phyloP scores from a whole-genome alignment of 2,329 filamentous ascomycete species.

The Epicoccum nigrum region DNA sequence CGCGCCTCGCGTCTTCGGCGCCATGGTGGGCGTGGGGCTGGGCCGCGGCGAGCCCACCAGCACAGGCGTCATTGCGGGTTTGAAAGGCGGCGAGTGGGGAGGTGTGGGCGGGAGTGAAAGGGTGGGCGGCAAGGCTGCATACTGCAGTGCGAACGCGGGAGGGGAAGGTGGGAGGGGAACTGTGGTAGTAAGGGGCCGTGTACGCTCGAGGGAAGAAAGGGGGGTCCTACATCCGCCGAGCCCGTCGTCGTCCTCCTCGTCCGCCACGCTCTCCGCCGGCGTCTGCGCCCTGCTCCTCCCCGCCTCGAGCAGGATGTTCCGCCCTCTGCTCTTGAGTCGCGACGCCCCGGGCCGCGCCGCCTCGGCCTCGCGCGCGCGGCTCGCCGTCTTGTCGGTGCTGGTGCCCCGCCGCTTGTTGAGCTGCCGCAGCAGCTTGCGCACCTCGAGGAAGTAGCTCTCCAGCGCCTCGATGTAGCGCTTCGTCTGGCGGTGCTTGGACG shows the following conservation, averaged over 20 bases:
- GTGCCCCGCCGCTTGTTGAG: slow-evolving; percentile 64
- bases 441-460: slow-evolving; percentile 89
- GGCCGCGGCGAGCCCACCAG: slow-evolving; percentile 36
- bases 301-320: slow-evolving; percentile 69
- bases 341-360: slow-evolving; percentile 49
- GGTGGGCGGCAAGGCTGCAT: slow-evolving; percentile 28
- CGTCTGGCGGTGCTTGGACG: slow-evolving; percentile 92
- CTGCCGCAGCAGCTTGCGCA: slow-evolving; percentile 80
- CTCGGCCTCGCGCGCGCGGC: slow-evolving; percentile 67
- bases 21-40: not conserved
- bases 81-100: slow-evolving; percentile 45
- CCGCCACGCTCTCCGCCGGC: slow-evolving; percentile 71
- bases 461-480: slow-evolving; percentile 86
- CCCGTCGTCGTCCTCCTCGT: slow-evolving; percentile 82
- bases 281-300: slow-evolving; percentile 50
- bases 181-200: no score
- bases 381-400: slow-evolving; percentile 60
- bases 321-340: slow-evolving; percentile 74
- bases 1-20: slow-evolving; percentile 28
- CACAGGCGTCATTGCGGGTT: slow-evolving; percentile 37
- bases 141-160: no score
- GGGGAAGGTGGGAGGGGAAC: not conserved
- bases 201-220: no score
- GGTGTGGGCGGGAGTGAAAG: slow-evolving; percentile 40
- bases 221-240: slow-evolving; percentile 79